phyloP scores from a whole-genome alignment of 2,329 filamentous ascomycete species.

The Sphaerostilbella broomeana region DNA sequence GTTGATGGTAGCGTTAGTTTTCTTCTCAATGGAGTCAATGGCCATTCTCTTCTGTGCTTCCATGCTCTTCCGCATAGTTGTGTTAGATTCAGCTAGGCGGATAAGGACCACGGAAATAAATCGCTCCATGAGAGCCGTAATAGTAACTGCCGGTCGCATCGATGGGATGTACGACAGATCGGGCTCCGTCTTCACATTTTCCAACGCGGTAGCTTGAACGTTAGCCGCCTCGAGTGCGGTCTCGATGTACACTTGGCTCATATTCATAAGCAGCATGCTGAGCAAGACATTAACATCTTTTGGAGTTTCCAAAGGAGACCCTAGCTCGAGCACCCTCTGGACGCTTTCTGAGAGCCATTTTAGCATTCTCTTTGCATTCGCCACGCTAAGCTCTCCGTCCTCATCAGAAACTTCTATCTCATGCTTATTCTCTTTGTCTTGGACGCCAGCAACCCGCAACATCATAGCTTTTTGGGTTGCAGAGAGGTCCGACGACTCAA shows the following conservation, averaged over 20 bases:
- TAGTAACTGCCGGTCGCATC: slow-evolving; percentile 75
- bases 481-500: slow-evolving; percentile 84
- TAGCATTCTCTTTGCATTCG: slow-evolving; percentile 95
- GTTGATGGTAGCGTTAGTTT: slow-evolving; percentile 59
- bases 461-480: slow-evolving; percentile 86
- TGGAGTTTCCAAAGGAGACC: slow-evolving; percentile 77
- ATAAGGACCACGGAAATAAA: slow-evolving; percentile 88
- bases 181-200: slow-evolving; percentile 74
- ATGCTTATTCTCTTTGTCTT: slow-evolving; percentile 67
- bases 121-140: slow-evolving; percentile 87
- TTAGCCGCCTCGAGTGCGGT: slow-evolving; percentile 61
- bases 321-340: slow-evolving; percentile 83
- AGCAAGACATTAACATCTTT: slow-evolving; percentile 87
- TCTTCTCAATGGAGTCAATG: slow-evolving; percentile 74
- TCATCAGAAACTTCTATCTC: slow-evolving; percentile 88
- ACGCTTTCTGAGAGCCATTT: slow-evolving; percentile 97
- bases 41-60: slow-evolving; percentile 72
- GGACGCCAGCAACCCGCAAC: slow-evolving; percentile 78
- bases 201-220: slow-evolving; percentile 69
- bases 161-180: slow-evolving; percentile 78
- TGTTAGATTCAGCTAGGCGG: slow-evolving; percentile 79
- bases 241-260: slow-evolving; percentile 76
- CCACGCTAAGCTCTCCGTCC: slow-evolving; percentile 74
- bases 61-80: slow-evolving; percentile 84
- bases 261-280: slow-evolving; percentile 73